phyloP scores from a whole-genome alignment of 108 stramenopile genomes.

The Bacterosira constricta region DNA sequence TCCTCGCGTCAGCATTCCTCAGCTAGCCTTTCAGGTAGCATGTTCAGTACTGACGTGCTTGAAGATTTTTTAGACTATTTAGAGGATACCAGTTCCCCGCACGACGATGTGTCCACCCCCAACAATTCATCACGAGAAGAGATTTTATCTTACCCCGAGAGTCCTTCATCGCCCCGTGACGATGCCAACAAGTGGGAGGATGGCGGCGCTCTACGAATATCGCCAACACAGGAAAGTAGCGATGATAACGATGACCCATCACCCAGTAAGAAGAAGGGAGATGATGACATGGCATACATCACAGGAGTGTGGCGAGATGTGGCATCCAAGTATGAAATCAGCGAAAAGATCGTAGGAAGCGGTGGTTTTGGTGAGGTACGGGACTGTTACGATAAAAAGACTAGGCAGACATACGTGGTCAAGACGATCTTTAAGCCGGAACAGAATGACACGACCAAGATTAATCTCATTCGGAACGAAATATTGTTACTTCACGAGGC shows the following conservation, averaged over 20 bases:
- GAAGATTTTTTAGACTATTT: constrained; percentile 24
- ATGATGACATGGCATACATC: constrained; percentile 30
- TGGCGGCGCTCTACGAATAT: neutral
- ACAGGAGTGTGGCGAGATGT: constrained; percentile 42
- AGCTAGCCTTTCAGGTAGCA: constrained; percentile 20
- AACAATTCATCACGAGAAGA: neutral
- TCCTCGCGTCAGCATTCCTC: neutral
- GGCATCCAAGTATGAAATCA: constrained; percentile 34
- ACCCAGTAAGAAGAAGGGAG: constrained; percentile 10
- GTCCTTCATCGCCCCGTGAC: constrained; percentile 15
- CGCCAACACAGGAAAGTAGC: neutral
- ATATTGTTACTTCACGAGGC: constrained; percentile 44
- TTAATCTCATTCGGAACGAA: constrained; percentile 40
- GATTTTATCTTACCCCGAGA: neutral
- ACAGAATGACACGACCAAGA: constrained; percentile 23
- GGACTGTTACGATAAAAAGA: constrained; percentile 28
- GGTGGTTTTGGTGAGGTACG: constrained; percentile 44
- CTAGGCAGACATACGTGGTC: constrained; percentile 21
- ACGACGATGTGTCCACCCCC: neutral
- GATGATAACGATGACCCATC: neutral
- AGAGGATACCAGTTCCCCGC: neutral
- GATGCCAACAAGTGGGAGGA: neutral
- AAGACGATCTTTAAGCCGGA: constrained; percentile 40
- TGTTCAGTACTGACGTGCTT: constrained; percentile 36
- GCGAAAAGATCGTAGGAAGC: constrained; percentile 25